A percentile compares a stretch with the other conserved stretches of the same genome.
These are phyloP conservation scores for Phyllosticta citribraziliensis DNA, from an alignment of 2,329 filamentous ascomycete species.

Conservation along the genomic window DNA sequence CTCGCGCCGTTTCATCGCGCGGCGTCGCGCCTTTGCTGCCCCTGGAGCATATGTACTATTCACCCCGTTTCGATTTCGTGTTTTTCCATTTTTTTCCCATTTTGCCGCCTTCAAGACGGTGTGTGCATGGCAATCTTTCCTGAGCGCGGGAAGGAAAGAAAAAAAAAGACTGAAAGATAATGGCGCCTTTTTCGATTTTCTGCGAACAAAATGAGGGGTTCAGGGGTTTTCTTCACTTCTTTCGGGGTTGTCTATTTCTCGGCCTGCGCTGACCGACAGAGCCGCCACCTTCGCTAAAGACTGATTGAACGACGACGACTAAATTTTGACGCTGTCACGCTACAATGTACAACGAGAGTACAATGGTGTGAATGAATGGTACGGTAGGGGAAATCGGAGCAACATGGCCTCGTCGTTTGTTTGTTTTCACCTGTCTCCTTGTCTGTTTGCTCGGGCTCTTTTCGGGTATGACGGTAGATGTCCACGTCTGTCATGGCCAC, in stretches of 20 bases:
- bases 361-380: neutral
- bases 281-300: neutral
- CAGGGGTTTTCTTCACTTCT: neutral
- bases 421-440: neutral
- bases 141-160: neutral
- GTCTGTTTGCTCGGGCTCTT: neutral
- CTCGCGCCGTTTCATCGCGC: neutral
- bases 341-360: neutral
- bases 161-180: neutral
- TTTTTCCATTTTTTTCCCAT: neutral
- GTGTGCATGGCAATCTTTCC: neutral
- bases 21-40: neutral
- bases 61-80: neutral
- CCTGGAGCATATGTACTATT: slow-evolving; percentile 8
- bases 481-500: neutral
- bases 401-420: neutral
- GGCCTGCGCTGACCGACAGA: neutral
- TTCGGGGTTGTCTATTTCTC: neutral
- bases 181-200: neutral
- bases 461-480: neutral
- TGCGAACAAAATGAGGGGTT: neutral
- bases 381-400: neutral
- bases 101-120: neutral
- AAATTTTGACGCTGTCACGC: neutral
- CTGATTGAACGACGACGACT: neutral